phyloP scores from a whole-genome alignment of 139 green algal genomes.

The Chara braunii region DNA sequence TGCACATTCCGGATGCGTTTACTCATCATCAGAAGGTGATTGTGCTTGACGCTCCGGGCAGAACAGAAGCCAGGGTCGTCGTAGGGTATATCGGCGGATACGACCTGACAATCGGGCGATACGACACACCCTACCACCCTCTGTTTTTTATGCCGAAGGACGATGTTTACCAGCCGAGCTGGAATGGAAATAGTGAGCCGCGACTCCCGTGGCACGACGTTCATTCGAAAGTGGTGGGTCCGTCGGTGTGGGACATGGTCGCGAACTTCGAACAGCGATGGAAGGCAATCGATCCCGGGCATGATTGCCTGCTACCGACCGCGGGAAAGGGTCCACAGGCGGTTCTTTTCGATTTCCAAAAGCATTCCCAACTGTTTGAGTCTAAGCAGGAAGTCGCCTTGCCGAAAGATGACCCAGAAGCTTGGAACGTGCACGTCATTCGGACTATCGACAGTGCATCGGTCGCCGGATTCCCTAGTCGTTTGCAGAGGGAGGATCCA shows the following conservation, averaged over 20 bases:
- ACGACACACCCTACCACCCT: no score
- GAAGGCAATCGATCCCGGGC: no score
- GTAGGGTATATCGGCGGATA: no score
- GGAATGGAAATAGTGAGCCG: neutral
- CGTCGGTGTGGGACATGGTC: slow-evolving; percentile 48
- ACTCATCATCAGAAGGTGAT: no score
- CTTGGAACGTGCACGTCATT: slow-evolving; percentile 41
- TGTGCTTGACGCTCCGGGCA: no score
- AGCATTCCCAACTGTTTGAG: neutral
- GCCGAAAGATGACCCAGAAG: slow-evolving; percentile 40
- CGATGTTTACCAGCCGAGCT: no score
- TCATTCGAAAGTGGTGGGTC: slow-evolving; percentile 50
- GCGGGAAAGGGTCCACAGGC: neutral
- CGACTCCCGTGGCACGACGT: slow-evolving; percentile 63
- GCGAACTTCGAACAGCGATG: slow-evolving; percentile 52
- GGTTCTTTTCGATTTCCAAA: neutral
- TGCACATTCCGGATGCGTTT: no score
- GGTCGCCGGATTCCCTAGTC: slow-evolving; percentile 6
- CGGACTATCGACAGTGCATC: slow-evolving; percentile 45
- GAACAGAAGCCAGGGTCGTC: no score
- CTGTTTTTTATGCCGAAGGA: no score
- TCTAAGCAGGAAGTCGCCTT: neutral
- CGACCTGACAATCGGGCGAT: no score
- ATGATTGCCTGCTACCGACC: no score
- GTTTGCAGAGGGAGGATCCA: no score